These are phyloP conservation scores for Groenewaldozyma salmanticensis DNA, from an alignment of 805 yeast species.

Conservation along the genomic window DNA sequence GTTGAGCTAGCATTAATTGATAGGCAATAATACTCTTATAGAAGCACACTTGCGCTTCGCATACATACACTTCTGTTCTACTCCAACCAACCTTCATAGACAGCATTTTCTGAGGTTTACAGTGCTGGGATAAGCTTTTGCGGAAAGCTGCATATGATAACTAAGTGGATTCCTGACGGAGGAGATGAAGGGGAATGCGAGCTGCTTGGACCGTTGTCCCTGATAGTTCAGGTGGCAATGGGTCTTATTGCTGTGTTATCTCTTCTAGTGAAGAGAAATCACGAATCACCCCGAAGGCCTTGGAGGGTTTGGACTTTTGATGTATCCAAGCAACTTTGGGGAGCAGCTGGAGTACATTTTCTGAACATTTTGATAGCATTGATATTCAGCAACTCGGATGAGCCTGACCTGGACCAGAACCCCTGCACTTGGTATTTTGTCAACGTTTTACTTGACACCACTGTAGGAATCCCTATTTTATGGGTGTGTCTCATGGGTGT, in stretches of 20 bases:
- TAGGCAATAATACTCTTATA: too few relatives aligned
- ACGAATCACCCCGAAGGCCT: slow-evolving; percentile 79
- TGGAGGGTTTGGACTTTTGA: slow-evolving; percentile 86
- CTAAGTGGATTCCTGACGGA: too few relatives aligned
- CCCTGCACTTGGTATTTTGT: slow-evolving; percentile 96
- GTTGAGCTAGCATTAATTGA: too few relatives aligned
- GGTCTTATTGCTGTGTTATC: slow-evolving; percentile 72
- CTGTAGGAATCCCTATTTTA: slow-evolving; percentile 81
- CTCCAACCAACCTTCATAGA: too few relatives aligned
- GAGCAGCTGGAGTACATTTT: slow-evolving; percentile 76
- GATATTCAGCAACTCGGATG: slow-evolving; percentile 28
- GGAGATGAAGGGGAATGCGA: slow-evolving; percentile 43
- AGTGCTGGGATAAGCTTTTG: too few relatives aligned
- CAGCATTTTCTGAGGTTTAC: too few relatives aligned
- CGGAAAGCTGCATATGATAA: too few relatives aligned
- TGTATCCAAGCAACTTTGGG: slow-evolving; percentile 80
- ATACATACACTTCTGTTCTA: too few relatives aligned
- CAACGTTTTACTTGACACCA: slow-evolving; percentile 81
- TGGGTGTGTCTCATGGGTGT: slow-evolving; percentile 44
- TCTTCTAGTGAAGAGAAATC: slow-evolving; percentile 61
- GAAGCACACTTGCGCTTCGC: too few relatives aligned
- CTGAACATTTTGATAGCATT: slow-evolving; percentile 67
- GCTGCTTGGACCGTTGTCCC: slow-evolving; percentile 77
- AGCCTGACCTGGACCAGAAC: slow-evolving; percentile 37
- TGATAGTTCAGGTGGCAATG: slow-evolving; percentile 62